These are phyloP conservation scores for Zymoseptoria crescenta DNA, from an alignment of 2,329 filamentous ascomycete genomes.

Conservation along the genomic window DNA sequence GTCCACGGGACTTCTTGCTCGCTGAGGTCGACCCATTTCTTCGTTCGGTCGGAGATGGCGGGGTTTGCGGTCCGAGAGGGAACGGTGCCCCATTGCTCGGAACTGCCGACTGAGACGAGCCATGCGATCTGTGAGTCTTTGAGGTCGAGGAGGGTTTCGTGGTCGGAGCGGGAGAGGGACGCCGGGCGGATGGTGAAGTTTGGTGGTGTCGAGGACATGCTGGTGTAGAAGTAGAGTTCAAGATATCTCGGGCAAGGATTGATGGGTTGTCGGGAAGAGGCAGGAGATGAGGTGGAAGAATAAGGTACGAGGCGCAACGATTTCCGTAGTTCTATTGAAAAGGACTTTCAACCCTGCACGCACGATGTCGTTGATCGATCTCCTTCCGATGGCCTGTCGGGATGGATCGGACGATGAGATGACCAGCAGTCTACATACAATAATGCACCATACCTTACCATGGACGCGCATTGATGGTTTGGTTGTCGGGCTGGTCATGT, in stretches of 20 bases:
- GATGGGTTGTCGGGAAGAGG: no score
- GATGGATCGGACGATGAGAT: no score
- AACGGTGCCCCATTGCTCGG: constrained; percentile 13
- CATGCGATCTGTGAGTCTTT: constrained; percentile 13
- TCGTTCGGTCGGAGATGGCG: constrained; percentile 1
- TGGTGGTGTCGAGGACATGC: not conserved
- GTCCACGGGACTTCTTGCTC: constrained; percentile 2
- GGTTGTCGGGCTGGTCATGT: not conserved
- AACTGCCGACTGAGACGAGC: constrained; percentile 11
- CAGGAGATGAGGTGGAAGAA: not conserved
- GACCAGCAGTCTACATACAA: no score
- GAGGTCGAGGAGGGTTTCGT: constrained; percentile 12
- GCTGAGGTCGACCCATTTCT: constrained; percentile 4
- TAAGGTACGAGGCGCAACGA: not conserved
- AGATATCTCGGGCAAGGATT: no score
- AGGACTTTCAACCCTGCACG: not conserved
- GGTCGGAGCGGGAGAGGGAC: constrained; percentile 3
- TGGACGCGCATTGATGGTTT: not conserved
- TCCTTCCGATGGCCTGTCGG: no score
- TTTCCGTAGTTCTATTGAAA: not conserved
- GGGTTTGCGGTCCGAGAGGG: constrained; percentile 2
- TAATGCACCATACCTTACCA: no score
- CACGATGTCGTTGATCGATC: no score
- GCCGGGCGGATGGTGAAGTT: constrained; percentile 12
- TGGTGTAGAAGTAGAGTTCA: no score